Evolutionary conservation across 1,284 basidiomycete species (phyloP), one percentile per base, ranked within the genome.

Genomic region (Puccinia polysora): DNA sequence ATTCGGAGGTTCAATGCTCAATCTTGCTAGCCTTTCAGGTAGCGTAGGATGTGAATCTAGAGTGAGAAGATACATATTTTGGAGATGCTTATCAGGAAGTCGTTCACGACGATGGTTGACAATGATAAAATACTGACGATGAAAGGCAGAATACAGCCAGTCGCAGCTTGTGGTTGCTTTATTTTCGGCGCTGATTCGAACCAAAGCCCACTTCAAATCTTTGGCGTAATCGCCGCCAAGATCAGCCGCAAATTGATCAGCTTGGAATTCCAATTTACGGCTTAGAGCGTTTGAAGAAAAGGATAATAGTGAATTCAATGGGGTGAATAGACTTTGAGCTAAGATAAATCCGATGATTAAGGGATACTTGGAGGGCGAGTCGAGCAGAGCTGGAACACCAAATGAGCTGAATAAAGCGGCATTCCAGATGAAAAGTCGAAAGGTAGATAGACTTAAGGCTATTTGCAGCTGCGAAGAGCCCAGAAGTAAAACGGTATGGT

Each of bases 401-500:
- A 97, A 97, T 0, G 92, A 86, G 28, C 85, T 82, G 69, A 95
- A 86, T 73, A 97, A 84, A 52, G 89, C 86, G 0, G 87, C 86
- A 20, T 95, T 91, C 76, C 88, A 86, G 75, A 96, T 85, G 84
- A 97, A 97, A 1, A 94, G 87, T 7, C 90, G 89, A 85, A 97
- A 97, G 75, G 91, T 83, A 5, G 87, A 86, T 73, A 97, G 86
- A 76, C 92, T 90, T 75, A 88, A 84, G 80, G 93, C 88, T 74
- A 94, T 85, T 82, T 97, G 91, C 56, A 89, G 74, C 78, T 97
- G 92, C 28, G 89, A 89, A 74, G 95, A 85, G 60, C 86, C 81
- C 78, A 98, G 85, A 75, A 97, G 85, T 80, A 95, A 91, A 74
- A 88, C 87, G 0, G 92, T 91, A 82, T 98, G 94, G 73, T 79